A percentile compares a stretch with the other conserved stretches of the same genome.
These are phyloP conservation scores for Patellifolia procumbens DNA, from an alignment of 179 eudicot genomes.

Conservation along the genomic window DNA sequence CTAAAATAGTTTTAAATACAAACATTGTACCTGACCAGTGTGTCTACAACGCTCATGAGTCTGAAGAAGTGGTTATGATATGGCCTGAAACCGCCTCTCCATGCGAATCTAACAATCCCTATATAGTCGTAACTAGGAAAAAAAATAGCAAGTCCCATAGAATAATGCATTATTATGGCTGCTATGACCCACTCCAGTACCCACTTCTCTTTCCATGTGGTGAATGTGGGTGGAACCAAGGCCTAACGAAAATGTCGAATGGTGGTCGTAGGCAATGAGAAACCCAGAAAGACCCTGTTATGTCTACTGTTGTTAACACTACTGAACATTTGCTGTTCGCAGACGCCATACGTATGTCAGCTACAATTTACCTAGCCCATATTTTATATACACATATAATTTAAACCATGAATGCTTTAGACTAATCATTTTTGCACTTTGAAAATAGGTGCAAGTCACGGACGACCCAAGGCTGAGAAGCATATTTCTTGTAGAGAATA, in stretches of 20 bases:
- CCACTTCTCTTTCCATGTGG: not conserved
- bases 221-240: not conserved
- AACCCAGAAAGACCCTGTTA: not conserved
- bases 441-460: not conserved
- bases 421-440: no score
- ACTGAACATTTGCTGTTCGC: not conserved
- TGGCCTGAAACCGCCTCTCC: not conserved
- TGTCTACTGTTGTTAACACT: not conserved
- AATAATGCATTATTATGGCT: not conserved
- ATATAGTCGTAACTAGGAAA: not conserved
- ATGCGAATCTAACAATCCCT: not conserved
- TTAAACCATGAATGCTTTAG: no score
- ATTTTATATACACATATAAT: no score
- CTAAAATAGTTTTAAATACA: not conserved
- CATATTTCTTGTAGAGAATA: not conserved
- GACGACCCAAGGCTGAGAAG: not conserved
- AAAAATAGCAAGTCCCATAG: not conserved
- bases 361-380: not conserved
- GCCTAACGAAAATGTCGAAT: not conserved
- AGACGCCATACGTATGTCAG: not conserved
- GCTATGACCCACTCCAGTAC: conserved; percentile 9
- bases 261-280: not conserved
- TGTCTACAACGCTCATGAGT: not conserved
- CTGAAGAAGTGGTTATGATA: not conserved
- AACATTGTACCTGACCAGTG: not conserved